Base-by-base conservation (phyloP, 345 rosid species). In the Euphorbia lathyris region DNA sequence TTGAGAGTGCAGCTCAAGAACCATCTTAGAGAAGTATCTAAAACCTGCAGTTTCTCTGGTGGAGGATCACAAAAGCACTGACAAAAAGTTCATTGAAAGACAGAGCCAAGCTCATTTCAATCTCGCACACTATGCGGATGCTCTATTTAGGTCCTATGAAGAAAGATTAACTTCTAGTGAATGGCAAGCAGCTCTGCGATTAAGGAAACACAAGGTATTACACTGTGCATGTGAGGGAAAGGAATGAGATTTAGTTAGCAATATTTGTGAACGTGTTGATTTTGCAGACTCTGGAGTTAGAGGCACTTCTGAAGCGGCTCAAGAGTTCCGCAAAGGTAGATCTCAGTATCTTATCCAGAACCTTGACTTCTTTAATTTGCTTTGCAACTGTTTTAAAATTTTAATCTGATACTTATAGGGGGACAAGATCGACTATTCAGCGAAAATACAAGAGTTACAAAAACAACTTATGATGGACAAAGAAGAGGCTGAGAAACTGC, bases 91-190 rank as follows among this genome's bases (percentile, higher is more conserved):
- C 59, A 75, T 81, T 65, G 91, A 87, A 69, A 86, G 86, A 81
- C 93, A 79, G 76, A 88, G 91, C 80, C 91, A 91, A 80, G 79
- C 89, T 69, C 89, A 90, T 82, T 94, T 91, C 77, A 92, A 85
- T 72, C 90, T 94, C 76, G 97, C 98, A 56, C 98, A 91, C 80
- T 94, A 91, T 78, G 89, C 98, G 59, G 96, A 94, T 86, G 96
- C 89, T 67, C 72, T 94, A 22, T 94, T 89, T 77, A 91, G 86
- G 79, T 87, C 87, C 76, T 87, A 86, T 71, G 96, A 91, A 82
- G 97, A 91, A 71, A 91, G 98, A 79, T 84, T 94, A 75, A 82
- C 81, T 71, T 91, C 98, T 63, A 88, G 77, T 69, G 98, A 94
- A 79, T 94, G 98, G 98, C 96, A 91, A 82, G 98, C 97, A 74